Conservation (phyloP, 2,329 filamentous ascomycete genomes). For the Epichloe hybrida region DNA sequence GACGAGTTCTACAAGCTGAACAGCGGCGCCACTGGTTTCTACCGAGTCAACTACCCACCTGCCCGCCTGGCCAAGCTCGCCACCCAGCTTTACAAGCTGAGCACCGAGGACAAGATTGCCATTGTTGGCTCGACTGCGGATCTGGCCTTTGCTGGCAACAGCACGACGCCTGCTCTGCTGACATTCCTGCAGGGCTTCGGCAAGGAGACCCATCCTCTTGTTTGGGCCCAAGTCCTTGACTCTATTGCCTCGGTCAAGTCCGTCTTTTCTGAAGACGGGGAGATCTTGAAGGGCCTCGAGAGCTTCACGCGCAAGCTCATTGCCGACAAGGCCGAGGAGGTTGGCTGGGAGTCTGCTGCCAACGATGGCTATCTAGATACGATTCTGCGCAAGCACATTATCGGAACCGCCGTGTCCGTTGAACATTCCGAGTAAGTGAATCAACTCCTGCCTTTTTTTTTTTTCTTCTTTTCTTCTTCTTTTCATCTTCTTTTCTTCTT, state of each 20-base stretch:
- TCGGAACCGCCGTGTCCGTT: constrained; percentile 59
- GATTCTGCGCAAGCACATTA: constrained; percentile 70
- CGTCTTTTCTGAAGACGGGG: constrained; percentile 68
- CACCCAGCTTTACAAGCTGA: constrained; percentile 60
- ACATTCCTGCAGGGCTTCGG: constrained; percentile 77
- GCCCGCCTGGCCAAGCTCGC: constrained; percentile 69
- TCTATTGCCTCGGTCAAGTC: constrained; percentile 65
- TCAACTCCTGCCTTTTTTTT: neutral
- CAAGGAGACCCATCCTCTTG: constrained; percentile 69
- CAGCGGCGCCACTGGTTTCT: constrained; percentile 74
- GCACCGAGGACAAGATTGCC: constrained; percentile 81
- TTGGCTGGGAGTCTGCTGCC: constrained; percentile 75
- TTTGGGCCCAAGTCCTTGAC: constrained; percentile 76
- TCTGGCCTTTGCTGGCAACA: constrained; percentile 75
- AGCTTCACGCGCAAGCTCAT: constrained; percentile 69
- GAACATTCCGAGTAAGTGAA: constrained; percentile 57
- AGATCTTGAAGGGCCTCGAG: constrained; percentile 58
- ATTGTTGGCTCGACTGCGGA: constrained; percentile 82
- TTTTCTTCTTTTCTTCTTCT: no score
- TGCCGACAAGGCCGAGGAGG: constrained; percentile 56
- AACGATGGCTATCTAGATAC: constrained; percentile 70
- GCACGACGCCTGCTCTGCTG: constrained; percentile 67
- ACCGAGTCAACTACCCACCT: constrained; percentile 87
- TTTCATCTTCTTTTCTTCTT: no score
- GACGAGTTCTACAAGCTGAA: constrained; percentile 90